A percentile compares a stretch with the other conserved stretches of the same genome.
Evolutionary conservation across 306 rosid species (phyloP).

Genomic region (Cucurbita moschata): DNA sequence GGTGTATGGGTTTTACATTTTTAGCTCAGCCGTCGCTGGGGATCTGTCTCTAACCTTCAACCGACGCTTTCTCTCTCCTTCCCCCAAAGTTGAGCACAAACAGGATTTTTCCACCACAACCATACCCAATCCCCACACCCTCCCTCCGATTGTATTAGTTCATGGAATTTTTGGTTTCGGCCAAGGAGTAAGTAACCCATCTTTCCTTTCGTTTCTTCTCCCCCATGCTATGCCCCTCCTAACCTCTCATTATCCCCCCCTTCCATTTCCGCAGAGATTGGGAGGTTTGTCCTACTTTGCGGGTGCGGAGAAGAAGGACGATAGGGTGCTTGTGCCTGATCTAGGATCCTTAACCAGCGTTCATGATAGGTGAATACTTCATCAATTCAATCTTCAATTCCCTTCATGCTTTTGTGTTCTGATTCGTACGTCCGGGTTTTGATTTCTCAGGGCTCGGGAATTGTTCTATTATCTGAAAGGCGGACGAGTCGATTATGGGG

Average conservation of each 20-base stretch:
- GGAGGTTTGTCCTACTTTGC: slow-evolving; percentile 83
- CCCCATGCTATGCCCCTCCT: not conserved
- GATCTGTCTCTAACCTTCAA: slow-evolving; percentile 49
- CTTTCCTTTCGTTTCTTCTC: not conserved
- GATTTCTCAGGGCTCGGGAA: slow-evolving; percentile 58
- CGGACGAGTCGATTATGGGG: slow-evolving; percentile 87
- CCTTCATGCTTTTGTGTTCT: not conserved
- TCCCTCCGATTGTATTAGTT: slow-evolving; percentile 85
- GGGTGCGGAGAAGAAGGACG: slow-evolving; percentile 97
- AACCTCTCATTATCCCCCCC: not conserved
- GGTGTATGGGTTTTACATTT: slow-evolving; percentile 75
- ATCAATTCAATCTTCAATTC: not conserved
- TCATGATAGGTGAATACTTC: slow-evolving; percentile 44
- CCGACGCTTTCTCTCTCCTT: slow-evolving; percentile 27
- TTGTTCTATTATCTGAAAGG: slow-evolving; percentile 94
- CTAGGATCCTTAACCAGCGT: slow-evolving; percentile 87
- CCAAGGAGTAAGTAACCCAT: slow-evolving; percentile 44
- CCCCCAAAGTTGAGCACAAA: slow-evolving; percentile 11
- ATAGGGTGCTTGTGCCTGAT: slow-evolving; percentile 94
- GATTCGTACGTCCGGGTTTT: not conserved
- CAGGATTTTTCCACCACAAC: not conserved
- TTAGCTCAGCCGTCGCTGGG: slow-evolving; percentile 80
- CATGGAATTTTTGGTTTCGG: slow-evolving; percentile 99
- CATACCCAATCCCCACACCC: slow-evolving; percentile 6
- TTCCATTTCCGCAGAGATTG: slow-evolving; percentile 33